Evolutionary conservation across 768 basidiomycete species (phyloP).

Genomic region (Tephrocybe sp.): DNA sequence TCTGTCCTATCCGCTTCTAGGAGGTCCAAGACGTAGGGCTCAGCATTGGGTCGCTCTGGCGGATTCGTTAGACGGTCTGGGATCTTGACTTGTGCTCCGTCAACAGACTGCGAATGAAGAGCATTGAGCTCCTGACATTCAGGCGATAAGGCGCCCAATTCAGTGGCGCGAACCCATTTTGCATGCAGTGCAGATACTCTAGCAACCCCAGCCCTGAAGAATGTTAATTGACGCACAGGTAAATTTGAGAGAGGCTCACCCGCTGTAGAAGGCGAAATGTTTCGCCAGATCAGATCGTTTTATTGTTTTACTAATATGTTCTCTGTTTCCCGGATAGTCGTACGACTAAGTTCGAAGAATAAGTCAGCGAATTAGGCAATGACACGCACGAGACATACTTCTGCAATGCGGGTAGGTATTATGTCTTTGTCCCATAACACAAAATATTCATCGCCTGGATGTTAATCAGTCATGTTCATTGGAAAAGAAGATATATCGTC

Average conservation of each 20-base stretch:
- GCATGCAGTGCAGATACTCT: slow-evolving; percentile 55
- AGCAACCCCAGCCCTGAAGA: slow-evolving; percentile 53
- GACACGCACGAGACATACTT: slow-evolving; percentile 34
- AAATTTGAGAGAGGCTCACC: slow-evolving; percentile 33
- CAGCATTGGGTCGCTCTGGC: slow-evolving; percentile 39
- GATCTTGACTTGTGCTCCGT: slow-evolving; percentile 61
- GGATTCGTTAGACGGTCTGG: slow-evolving; percentile 55
- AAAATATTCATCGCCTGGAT: slow-evolving; percentile 61
- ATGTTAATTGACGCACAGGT: slow-evolving; percentile 1
- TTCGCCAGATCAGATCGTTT: slow-evolving; percentile 57
- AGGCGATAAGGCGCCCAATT: slow-evolving; percentile 55
- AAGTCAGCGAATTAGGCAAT: not conserved
- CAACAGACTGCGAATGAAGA: slow-evolving; percentile 68
- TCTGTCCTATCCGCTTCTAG: slow-evolving; percentile 44
- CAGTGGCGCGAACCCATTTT: slow-evolving; percentile 57
- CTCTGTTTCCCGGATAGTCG: slow-evolving; percentile 65
- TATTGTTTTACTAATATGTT: slow-evolving; percentile 45
- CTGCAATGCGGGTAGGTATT: slow-evolving; percentile 52
- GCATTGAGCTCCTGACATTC: slow-evolving; percentile 76
- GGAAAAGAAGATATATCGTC: not conserved
- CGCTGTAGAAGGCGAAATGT: slow-evolving; percentile 68
- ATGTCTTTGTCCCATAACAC: slow-evolving; percentile 71
- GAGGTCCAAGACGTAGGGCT: slow-evolving; percentile 50
- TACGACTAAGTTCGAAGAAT: slow-evolving; percentile 46
- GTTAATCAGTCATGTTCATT: not conserved